Conservation (phyloP, 306 rosid genomes). For the Gastrolobium bilobum region DNA sequence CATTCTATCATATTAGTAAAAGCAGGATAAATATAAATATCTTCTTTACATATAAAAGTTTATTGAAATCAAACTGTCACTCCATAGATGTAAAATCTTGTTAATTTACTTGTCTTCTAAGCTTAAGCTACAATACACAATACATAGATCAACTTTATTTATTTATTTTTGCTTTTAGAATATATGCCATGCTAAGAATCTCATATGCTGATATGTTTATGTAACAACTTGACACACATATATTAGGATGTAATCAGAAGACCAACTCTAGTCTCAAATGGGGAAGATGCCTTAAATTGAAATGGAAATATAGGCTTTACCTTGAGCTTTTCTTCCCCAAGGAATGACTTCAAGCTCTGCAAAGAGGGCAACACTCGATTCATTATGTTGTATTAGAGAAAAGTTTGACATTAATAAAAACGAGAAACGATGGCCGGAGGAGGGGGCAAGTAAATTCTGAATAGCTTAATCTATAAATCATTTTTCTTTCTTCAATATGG, state of each 20-base stretch:
- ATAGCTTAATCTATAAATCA: not conserved
- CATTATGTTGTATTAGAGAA: conserved; percentile 36
- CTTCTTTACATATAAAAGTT: conserved; percentile 3
- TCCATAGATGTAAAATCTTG: conserved; percentile 13
- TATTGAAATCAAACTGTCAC: not conserved
- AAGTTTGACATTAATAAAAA: not conserved
- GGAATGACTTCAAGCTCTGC: conserved; percentile 78
- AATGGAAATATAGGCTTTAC: conserved; percentile 53
- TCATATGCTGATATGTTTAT: not conserved
- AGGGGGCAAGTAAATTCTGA: not conserved
- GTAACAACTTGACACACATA: conserved; percentile 6
- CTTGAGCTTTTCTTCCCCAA: conserved; percentile 88
- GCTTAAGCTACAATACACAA: conserved; percentile 13
- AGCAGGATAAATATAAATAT: not conserved
- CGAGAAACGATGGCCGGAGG: not conserved
- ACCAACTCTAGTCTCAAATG: not conserved
- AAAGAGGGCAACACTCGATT: conserved; percentile 43
- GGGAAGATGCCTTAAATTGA: conserved; percentile 6
- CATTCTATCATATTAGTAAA: conserved; percentile 31
- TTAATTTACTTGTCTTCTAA: conserved; percentile 29
- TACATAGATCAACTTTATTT: conserved; percentile 22
- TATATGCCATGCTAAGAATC: conserved; percentile 21
- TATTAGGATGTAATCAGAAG: not conserved
- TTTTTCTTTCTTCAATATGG: not conserved
- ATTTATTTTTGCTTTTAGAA: not conserved